Base-by-base conservation (phyloP, 1,284 basidiomycete genomes). In the Malassezia pachydermatis region DNA sequence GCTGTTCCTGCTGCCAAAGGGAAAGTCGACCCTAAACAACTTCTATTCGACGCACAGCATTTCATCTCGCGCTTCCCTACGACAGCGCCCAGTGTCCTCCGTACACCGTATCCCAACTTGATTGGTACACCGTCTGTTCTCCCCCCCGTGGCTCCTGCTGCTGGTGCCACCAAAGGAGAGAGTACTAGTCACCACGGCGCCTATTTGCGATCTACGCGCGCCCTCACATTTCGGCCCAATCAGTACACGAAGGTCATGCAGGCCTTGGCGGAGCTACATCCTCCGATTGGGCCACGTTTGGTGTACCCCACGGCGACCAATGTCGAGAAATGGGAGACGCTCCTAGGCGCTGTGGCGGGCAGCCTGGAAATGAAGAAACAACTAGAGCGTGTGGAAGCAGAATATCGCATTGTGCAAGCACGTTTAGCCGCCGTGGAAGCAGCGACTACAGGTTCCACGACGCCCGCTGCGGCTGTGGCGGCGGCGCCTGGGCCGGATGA, bases 301-400 rank as follows among this genome's bases (percentile, higher is more conserved):
- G 59, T 67, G 29, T 72, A 66, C 54, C 67, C 70, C 2, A 72
- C 69, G 2, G 51, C 53, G 22, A 50, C 48, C 28, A 72, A 72
- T 25, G 56, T 63, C 11, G 69, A 70, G 35, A 67, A 65, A 45
- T 72, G 69, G 68, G 70, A 72, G 42, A 65, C 65, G 13, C 55
- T 72, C 9, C 40, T 71, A 7, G 70, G 69, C 9, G 70, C 70
- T 4, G 63, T 70, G 7, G 66, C 67, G 24, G 60, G 61, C 22
- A 51, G 60, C 6, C 49, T 71, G 38, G 70, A 72, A 51, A 54
- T 72, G 56, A 57, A 67, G 35, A 67, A 62, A 38, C 63, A 67
- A 44, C 36, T 68, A 27, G 70, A 72, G 28, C 33, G 64, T 24
- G 69, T 67, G 7, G 61, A 67, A 29, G 45, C 37, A 2, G 62